Conservation (phyloP, 2,329 filamentous ascomycete genomes). For the Monilinia fructigena region DNA sequence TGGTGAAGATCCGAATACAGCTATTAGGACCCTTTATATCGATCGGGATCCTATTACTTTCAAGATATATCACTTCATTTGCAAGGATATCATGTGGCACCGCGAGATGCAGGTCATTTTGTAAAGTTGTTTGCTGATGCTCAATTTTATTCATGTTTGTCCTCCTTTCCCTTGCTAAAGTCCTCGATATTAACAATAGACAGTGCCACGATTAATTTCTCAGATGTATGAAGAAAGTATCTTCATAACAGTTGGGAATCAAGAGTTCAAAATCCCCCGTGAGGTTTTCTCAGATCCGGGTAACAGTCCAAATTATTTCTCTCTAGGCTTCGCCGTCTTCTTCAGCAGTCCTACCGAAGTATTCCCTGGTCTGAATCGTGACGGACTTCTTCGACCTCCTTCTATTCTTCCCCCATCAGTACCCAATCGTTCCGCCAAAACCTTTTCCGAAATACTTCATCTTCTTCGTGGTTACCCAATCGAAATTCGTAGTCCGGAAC, state of each 20-base stretch:
- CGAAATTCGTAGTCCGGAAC: constrained; percentile 70
- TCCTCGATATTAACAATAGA: constrained; percentile 26
- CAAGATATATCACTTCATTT: constrained; percentile 84
- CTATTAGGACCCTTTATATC: constrained; percentile 83
- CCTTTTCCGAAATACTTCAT: constrained; percentile 79
- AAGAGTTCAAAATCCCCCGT: constrained; percentile 84
- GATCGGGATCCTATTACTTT: constrained; percentile 91
- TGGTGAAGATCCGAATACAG: constrained; percentile 37
- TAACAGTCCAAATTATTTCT: constrained; percentile 95
- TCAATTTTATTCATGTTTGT: constrained; percentile 83
- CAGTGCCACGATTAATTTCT: constrained; percentile 83
- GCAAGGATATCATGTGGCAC: constrained; percentile 85
- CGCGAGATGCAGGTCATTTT: constrained; percentile 80
- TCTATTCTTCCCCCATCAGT: constrained; percentile 81
- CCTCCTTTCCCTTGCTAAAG: background rate
- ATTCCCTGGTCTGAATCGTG: constrained; percentile 81
- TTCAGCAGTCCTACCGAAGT: constrained; percentile 77
- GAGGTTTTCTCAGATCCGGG: constrained; percentile 82
- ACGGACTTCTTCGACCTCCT: constrained; percentile 78
- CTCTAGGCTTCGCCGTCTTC: constrained; percentile 83
- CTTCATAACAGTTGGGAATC: constrained; percentile 85
- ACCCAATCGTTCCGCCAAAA: constrained; percentile 76
- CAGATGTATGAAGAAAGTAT: constrained; percentile 90
- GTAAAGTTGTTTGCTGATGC: constrained; percentile 92
- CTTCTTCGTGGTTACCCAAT: constrained; percentile 82